Conservation (phyloP, 805 yeast genomes). For the Wickerhamomyces tratensis region DNA sequence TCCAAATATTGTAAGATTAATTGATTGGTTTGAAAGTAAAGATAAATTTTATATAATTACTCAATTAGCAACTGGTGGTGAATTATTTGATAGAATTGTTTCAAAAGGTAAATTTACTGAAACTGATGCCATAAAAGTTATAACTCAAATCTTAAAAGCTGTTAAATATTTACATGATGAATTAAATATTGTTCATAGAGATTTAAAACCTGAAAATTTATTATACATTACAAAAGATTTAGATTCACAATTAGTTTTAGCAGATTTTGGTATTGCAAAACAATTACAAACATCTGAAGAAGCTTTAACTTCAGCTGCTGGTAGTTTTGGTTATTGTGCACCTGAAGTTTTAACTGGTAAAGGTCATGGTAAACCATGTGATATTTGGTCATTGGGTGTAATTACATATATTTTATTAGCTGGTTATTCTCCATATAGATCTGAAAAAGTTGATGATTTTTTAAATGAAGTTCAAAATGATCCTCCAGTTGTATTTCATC, state of each 20-base stretch:
- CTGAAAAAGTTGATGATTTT: slow-evolving; percentile 77
- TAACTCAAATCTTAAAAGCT: slow-evolving; percentile 70
- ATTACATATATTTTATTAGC: slow-evolving; percentile 83
- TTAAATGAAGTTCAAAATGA: slow-evolving; percentile 65
- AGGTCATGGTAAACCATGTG: slow-evolving; percentile 95
- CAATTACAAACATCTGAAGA: slow-evolving; percentile 51
- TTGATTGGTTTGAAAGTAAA: slow-evolving; percentile 89
- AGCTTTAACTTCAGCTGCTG: slow-evolving; percentile 64
- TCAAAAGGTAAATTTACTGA: slow-evolving; percentile 81
- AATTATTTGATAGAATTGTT: slow-evolving; percentile 80
- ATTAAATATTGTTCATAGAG: slow-evolving; percentile 80
- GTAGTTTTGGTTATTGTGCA: slow-evolving; percentile 94
- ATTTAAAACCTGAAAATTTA: slow-evolving; percentile 89
- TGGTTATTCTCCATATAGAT: slow-evolving; percentile 87
- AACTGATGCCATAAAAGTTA: slow-evolving; percentile 69
- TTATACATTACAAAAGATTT: slow-evolving; percentile 52
- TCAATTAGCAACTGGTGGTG: slow-evolving; percentile 94
- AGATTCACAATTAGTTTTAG: slow-evolving; percentile 70
- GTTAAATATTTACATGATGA: slow-evolving; percentile 64
- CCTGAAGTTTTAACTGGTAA: slow-evolving; percentile 78
- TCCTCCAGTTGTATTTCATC: slow-evolving; percentile 76
- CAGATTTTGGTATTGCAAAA: slow-evolving; percentile 95
- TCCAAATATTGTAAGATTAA: slow-evolving; percentile 81
- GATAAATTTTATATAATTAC: slow-evolving; percentile 92
- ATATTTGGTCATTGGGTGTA: slow-evolving; percentile 92